A percentile compares a stretch with the other conserved stretches of the same genome.
Evolutionary conservation across 345 rosid genomes (phyloP).

Genomic region (Eucalyptus decipiens): DNA sequence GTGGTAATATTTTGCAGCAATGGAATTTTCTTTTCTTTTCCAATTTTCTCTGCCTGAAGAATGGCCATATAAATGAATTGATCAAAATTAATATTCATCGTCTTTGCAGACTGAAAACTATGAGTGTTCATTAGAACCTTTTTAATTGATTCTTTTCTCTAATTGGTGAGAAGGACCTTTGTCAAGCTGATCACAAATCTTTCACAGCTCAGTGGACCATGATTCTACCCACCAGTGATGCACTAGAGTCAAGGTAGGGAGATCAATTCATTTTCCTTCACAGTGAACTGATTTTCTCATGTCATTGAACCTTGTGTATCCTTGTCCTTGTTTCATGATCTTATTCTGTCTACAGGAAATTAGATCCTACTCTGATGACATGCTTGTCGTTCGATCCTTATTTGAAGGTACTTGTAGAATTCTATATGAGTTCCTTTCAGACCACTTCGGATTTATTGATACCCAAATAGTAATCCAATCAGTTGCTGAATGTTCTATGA

Average conservation of each 20-base stretch:
- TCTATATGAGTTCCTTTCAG: neutral
- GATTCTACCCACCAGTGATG: slow-evolving; percentile 80
- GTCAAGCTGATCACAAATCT: slow-evolving; percentile 84
- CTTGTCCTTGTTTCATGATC: neutral
- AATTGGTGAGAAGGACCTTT: slow-evolving; percentile 53
- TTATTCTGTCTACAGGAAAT: slow-evolving; percentile 42
- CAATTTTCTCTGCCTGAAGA: neutral
- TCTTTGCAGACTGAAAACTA: neutral
- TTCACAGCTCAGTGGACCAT: slow-evolving; percentile 80
- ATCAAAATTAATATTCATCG: neutral
- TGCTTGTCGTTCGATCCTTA: slow-evolving; percentile 82
- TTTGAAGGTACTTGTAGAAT: slow-evolving; percentile 45
- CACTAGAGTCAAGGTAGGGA: slow-evolving; percentile 58
- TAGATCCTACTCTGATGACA: slow-evolving; percentile 75
- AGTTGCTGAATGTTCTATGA: neutral
- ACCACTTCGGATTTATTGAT: neutral
- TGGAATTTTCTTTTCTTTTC: neutral
- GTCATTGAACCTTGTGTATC: neutral
- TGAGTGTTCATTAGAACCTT: neutral
- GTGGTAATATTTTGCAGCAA: neutral
- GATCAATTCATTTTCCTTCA: neutral
- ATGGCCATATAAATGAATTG: neutral
- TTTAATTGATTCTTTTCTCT: neutral
- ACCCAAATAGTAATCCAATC: neutral
- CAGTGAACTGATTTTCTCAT: neutral